phyloP scores from a whole-genome alignment of 345 rosid species.

The Camelina neglecta region DNA sequence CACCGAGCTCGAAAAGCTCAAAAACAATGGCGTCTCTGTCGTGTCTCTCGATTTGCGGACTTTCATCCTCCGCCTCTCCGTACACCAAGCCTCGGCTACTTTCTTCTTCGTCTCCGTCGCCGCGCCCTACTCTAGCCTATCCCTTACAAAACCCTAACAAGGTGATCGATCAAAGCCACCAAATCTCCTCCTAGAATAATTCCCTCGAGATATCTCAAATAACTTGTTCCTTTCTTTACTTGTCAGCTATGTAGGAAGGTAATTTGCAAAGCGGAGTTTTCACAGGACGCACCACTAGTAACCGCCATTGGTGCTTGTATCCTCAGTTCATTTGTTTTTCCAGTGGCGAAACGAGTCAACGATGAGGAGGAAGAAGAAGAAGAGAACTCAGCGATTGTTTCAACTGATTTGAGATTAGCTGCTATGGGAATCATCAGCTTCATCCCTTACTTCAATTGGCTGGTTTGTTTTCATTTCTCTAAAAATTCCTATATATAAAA shows the following conservation, averaged over 20 bases:
- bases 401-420: conserved; percentile 75
- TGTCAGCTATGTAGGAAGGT: conserved; percentile 44
- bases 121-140: not conserved
- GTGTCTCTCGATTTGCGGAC: conserved; percentile 25
- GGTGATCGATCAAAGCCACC: conserved; percentile 37
- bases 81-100: conserved; percentile 29
- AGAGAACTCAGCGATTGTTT: conserved; percentile 54
- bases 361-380: conserved; percentile 57
- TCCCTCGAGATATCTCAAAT: not conserved
- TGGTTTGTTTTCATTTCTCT: conserved; percentile 50
- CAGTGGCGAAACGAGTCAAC: conserved; percentile 42
- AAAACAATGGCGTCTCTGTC: conserved; percentile 39
- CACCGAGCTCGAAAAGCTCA: conserved; percentile 25
- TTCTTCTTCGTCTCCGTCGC: conserved; percentile 12
- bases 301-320: conserved; percentile 77
- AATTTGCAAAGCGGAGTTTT: conserved; percentile 70
- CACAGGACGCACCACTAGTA: conserved; percentile 69
- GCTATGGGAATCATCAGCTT: conserved; percentile 95
- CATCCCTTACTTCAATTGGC: conserved; percentile 98
- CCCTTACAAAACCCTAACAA: conserved; percentile 34
- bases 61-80: conserved; percentile 24
- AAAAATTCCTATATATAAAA: no score
- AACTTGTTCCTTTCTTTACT: not conserved
- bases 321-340: conserved; percentile 72
- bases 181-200: not conserved